phyloP scores from a whole-genome alignment of 1,284 basidiomycete genomes.

The Amylostereum areolatum region DNA sequence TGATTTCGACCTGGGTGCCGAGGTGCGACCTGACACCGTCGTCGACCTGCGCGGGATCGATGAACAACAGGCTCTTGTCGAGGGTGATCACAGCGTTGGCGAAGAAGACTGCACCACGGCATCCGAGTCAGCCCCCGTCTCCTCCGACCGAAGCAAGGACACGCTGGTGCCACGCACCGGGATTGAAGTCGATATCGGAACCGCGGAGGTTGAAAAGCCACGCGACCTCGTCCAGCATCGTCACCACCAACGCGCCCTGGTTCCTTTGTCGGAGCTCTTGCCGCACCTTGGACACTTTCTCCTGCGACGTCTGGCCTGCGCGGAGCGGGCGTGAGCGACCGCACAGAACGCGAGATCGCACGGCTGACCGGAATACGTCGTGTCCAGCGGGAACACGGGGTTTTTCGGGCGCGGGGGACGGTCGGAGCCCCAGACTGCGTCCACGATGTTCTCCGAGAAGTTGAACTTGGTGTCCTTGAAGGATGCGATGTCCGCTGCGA shows the following conservation, averaged over 20 bases:
- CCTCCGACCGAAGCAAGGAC: too few relatives aligned
- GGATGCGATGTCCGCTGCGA: slow-evolving; percentile 51
- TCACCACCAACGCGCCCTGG: slow-evolving; percentile 66
- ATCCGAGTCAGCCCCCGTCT: too few relatives aligned
- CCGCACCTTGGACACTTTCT: slow-evolving; percentile 67
- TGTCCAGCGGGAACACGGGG: slow-evolving; percentile 63
- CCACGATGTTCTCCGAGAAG: slow-evolving; percentile 72
- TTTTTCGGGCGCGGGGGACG: slow-evolving; percentile 71
- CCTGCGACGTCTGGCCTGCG: slow-evolving; percentile 11
- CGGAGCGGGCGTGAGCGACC: background rate
- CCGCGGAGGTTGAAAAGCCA: slow-evolving; percentile 96
- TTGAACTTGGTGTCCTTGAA: slow-evolving; percentile 63
- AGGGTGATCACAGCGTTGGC: slow-evolving; percentile 80
- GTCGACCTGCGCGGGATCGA: slow-evolving; percentile 62
- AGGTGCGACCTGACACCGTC: slow-evolving; percentile 55
- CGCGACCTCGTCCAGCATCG: slow-evolving; percentile 83
- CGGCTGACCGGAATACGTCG: slow-evolving; percentile 56
- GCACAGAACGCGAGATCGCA: background rate
- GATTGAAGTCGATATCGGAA: slow-evolving; percentile 90
- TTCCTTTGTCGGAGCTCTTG: slow-evolving; percentile 63
- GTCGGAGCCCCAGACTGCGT: slow-evolving; percentile 70
- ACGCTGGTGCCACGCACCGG: slow-evolving; percentile 34
- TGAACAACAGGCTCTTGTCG: slow-evolving; percentile 67
- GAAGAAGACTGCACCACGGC: slow-evolving; percentile 71
- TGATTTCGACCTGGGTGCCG: slow-evolving; percentile 55